Percentiles rank a stretch among this genome's conserved stretches.
Conservation (phyloP, 371 early-diverging fungal genomes). For the Zychaea mexicana region DNA sequence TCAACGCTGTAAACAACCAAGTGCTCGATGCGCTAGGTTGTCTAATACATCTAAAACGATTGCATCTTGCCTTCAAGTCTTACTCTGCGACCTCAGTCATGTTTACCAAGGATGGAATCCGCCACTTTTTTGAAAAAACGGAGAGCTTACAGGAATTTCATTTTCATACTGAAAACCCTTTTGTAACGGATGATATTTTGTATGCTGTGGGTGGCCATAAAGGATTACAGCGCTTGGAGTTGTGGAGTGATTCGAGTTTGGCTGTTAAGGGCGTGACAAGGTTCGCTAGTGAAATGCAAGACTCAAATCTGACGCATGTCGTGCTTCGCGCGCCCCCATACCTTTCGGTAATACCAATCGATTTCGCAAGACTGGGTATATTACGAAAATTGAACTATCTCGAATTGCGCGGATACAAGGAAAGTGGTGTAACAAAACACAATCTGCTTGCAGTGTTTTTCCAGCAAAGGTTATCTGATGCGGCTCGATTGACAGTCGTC, state of each 20-base stretch:
- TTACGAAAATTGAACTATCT: neutral
- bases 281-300: neutral
- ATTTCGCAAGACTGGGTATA: neutral
- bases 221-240: neutral
- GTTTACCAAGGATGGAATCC: neutral
- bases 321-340: neutral
- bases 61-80: neutral
- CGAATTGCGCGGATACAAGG: neutral
- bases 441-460: neutral
- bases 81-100: neutral
- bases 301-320: neutral
- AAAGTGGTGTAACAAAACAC: neutral
- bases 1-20: neutral
- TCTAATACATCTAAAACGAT: neutral
- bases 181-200: neutral
- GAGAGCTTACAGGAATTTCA: neutral
- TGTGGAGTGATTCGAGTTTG: neutral
- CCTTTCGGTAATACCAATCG: neutral
- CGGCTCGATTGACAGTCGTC: neutral
- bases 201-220: neutral
- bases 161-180: neutral
- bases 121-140: neutral
- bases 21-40: neutral
- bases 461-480: neutral
- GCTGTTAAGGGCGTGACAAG: neutral